A percentile compares a stretch with the other conserved stretches of the same genome.
phyloP scores from a whole-genome alignment of 495 filamentous ascomycete genomes.

The Aspergillus ostianus region DNA sequence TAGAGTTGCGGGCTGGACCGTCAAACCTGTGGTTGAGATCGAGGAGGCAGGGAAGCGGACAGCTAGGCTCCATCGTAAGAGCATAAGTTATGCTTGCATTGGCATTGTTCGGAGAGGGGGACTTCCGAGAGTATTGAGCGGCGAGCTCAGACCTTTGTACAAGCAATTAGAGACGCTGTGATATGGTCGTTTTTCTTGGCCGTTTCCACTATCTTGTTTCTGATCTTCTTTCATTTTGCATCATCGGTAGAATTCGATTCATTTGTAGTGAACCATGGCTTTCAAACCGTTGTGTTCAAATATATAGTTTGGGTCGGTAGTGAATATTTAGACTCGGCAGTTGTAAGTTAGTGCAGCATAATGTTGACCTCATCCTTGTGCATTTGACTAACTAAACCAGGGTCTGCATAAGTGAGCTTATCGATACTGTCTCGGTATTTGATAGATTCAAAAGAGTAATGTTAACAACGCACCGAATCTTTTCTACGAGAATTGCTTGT shows the following conservation, averaged over 20 bases:
- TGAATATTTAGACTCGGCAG: no score
- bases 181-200: neutral
- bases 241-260: no score
- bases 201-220: neutral
- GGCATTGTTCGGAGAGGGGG: neutral
- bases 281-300: neutral
- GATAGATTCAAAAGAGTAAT: neutral
- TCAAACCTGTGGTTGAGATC: neutral
- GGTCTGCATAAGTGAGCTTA: neutral
- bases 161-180: neutral
- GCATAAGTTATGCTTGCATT: neutral
- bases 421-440: neutral
- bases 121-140: neutral
- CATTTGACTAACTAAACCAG: neutral
- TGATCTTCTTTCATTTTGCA: neutral
- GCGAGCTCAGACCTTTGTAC: neutral
- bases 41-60: neutral
- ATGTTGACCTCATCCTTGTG: no score
- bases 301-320: no score
- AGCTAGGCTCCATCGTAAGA: neutral
- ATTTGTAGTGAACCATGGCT: neutral
- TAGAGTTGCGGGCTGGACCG: neutral
- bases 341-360: no score
- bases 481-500: neutral
- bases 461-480: no score